These are phyloP conservation scores for Candida wancherniae DNA, from an alignment of 805 yeast genomes.

Conservation along the genomic window DNA sequence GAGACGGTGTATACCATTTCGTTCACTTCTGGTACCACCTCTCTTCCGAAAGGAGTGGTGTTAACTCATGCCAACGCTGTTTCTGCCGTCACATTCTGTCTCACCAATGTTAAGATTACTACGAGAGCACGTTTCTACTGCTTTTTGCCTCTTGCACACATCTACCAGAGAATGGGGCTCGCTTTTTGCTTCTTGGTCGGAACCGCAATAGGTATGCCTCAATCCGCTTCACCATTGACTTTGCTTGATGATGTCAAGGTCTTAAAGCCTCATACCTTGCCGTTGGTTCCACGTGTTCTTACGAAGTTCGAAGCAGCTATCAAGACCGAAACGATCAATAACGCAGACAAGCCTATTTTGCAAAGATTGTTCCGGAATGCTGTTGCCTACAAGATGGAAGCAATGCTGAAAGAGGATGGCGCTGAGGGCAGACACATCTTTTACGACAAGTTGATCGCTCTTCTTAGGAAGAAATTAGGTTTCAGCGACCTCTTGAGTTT, in stretches of 20 bases:
- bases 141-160: conserved; percentile 26
- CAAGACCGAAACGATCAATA: conserved; percentile 21
- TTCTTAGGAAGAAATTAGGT: conserved; percentile 29
- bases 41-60: conserved; percentile 70
- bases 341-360: conserved; percentile 29
- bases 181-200: conserved; percentile 13
- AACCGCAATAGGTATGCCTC: conserved; percentile 26
- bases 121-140: conserved; percentile 12
- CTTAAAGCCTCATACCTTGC: conserved; percentile 49
- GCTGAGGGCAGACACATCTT: conserved; percentile 30
- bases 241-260: conserved; percentile 55
- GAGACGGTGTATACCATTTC: conserved; percentile 38
- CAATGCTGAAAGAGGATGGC: conserved; percentile 37
- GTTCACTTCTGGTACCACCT: conserved; percentile 58
- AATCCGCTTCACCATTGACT: conserved; percentile 39
- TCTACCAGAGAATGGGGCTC: conserved; percentile 18
- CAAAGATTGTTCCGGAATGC: conserved; percentile 26
- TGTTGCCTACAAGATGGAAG: conserved; percentile 24
- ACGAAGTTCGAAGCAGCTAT: conserved; percentile 49
- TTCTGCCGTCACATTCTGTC: conserved; percentile 10
- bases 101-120: conserved; percentile 3
- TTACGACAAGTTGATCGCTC: conserved; percentile 29
- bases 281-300: conserved; percentile 61
- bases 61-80: conserved; percentile 24
- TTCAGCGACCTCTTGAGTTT: conserved; percentile 24